Base-by-base conservation (phyloP, 106 monocot genomes). In the Dactylorhiza incarnata region DNA sequence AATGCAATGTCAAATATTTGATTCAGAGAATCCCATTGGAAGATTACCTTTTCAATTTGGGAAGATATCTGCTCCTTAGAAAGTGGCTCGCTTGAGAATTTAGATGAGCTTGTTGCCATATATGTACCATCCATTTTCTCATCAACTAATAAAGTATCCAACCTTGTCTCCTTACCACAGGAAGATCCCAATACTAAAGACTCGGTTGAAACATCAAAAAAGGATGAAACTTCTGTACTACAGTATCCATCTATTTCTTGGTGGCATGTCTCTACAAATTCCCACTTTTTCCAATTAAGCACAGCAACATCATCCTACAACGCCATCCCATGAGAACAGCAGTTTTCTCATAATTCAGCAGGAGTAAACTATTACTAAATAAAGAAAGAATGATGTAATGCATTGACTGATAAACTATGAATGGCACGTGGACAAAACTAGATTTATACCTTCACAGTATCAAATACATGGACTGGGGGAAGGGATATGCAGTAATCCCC, bases 221-320 rank as follows among this genome's bases (percentile, higher is more conserved):
- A 45, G 52, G 79, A 75, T 11, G 43, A 1, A 63, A 56, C 59
- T 81, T 85, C 78, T 71, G 53, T 53, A 16, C 73, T 50, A 83
- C 16, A 45, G 63, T 16, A 53, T 47, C 74, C 48, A 83, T 23
- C 68, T 17, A 73, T 24, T 61, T 74, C 62, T 54, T 75, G 59
- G 66, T 79, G 71, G 50, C 29, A 69, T 52, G 23, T 76, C 49
- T 87, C 82, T 23, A 24, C 29, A 72, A 99, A 85, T 20, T 52
- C 62, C 97, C 94, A 99, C 25, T 84, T 82, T 68, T 72, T 82
- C 95, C 94, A 99, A 80, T 99, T 83, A 71, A 88, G 79, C 56
- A 76, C 16, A 78, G 50, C 50, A 65, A 63, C 66, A 59, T 77
- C 82, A 78, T 83, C 88, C 94, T 87, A 72, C 47, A 84, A 7